Conservation (phyloP, 2,329 filamentous ascomycete genomes). For the Aspergillus ochraceoroseus region DNA sequence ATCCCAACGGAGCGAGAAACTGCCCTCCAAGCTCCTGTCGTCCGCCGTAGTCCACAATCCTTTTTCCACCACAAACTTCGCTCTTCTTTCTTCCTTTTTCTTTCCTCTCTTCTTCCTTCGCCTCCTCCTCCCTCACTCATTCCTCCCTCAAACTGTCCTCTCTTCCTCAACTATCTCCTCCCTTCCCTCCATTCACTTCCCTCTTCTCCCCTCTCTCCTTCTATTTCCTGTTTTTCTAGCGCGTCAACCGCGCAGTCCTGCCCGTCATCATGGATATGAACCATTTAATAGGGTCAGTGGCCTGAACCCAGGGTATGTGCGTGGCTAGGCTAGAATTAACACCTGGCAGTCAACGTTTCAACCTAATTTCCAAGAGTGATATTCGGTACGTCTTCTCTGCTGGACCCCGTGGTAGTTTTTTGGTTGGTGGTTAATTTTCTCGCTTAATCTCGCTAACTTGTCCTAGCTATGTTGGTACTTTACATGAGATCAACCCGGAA, state of each 20-base stretch:
- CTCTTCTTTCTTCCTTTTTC: slow-evolving; percentile 27
- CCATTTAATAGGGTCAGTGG: slow-evolving; percentile 47
- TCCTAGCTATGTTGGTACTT: slow-evolving; percentile 83
- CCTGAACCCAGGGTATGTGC: slow-evolving; percentile 32
- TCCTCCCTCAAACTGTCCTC: slow-evolving; percentile 23
- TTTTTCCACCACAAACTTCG: slow-evolving; percentile 28
- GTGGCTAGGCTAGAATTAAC: slow-evolving; percentile 36
- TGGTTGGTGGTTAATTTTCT: slow-evolving; percentile 16
- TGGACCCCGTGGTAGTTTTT: neutral
- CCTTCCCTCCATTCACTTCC: slow-evolving; percentile 26
- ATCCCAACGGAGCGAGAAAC: slow-evolving; percentile 19
- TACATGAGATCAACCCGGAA: slow-evolving; percentile 97
- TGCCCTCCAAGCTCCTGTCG: slow-evolving; percentile 31
- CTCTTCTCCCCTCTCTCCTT: slow-evolving; percentile 20
- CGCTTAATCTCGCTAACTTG: slow-evolving; percentile 31
- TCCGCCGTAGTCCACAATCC: slow-evolving; percentile 31
- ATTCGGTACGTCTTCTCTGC: slow-evolving; percentile 65
- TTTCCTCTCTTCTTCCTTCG: too few species aligned
- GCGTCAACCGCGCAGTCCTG: slow-evolving; percentile 32
- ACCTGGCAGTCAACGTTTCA: slow-evolving; percentile 73
- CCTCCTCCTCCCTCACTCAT: slow-evolving; percentile 19
- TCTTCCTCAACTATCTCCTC: slow-evolving; percentile 21
- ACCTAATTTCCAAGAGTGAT: slow-evolving; percentile 93
- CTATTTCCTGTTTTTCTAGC: slow-evolving; percentile 23
- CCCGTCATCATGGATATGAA: slow-evolving; percentile 46